phyloP scores from a whole-genome alignment of 257 asterid species.

The Scutellaria galericulata region DNA sequence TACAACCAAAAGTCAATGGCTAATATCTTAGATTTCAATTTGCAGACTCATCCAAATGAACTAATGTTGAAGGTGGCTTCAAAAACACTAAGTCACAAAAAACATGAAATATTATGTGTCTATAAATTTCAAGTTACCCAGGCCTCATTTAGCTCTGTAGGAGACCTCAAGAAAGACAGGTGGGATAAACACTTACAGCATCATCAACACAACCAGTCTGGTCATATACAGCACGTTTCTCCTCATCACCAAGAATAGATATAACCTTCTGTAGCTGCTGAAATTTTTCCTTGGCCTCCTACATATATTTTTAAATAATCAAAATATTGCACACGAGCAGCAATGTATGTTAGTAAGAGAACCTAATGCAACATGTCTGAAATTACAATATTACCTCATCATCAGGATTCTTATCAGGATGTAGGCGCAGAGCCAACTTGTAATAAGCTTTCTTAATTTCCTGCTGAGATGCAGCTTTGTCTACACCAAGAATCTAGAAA shows the following conservation, averaged over 20 bases:
- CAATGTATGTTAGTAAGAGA: conserved; percentile 8
- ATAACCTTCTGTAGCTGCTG: conserved; percentile 96
- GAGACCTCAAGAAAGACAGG: conserved; percentile 11
- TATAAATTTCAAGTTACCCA: neutral
- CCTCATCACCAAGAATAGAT: conserved; percentile 87
- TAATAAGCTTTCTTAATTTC: conserved; percentile 84
- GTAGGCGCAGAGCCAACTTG: conserved; percentile 84
- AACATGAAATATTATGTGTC: neutral
- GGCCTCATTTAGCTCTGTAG: conserved; percentile 14
- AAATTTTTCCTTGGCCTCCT: conserved; percentile 97
- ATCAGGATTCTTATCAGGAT: conserved; percentile 91
- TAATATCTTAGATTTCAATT: conserved; percentile 13
- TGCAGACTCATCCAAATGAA: conserved; percentile 12
- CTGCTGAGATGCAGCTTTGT: conserved; percentile 73
- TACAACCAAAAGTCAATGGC: neutral
- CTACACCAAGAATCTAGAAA: conserved; percentile 81
- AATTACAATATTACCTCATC: conserved; percentile 62
- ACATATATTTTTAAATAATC: conserved; percentile 25
- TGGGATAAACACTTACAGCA: conserved; percentile 66
- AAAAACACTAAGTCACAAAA: neutral
- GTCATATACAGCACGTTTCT: conserved; percentile 91
- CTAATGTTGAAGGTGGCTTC: neutral
- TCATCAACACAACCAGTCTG: conserved; percentile 97
- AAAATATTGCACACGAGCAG: conserved; percentile 6
- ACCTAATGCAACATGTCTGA: neutral